A percentile compares a stretch with the other conserved stretches of the same genome.
Evolutionary conservation across 345 rosid species (phyloP).

Genomic region (Crucihimalaya himalaica): DNA sequence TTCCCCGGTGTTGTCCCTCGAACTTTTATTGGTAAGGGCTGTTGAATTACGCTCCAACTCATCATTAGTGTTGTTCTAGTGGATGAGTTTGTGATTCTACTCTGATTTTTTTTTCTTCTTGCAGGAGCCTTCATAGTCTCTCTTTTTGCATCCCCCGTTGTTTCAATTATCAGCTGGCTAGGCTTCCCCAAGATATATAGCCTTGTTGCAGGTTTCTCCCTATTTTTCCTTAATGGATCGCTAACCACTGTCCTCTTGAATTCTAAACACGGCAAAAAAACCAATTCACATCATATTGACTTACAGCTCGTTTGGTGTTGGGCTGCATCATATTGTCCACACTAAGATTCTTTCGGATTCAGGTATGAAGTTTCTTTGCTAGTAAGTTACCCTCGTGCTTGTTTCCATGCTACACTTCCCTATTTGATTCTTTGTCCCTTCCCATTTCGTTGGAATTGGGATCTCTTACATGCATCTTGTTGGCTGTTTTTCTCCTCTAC

Average conservation of each 20-base stretch:
- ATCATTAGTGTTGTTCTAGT: background rate
- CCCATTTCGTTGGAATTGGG: conserved; percentile 6
- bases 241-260: background rate
- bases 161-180: conserved; percentile 51
- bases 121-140: conserved; percentile 82
- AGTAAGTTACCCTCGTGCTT: background rate
- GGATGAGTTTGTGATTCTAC: background rate
- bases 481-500: background rate
- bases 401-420: conserved; percentile 20
- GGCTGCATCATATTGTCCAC: conserved; percentile 72
- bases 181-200: conserved; percentile 70
- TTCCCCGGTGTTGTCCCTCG: conserved; percentile 99
- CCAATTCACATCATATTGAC: conserved; percentile 21
- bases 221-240: background rate
- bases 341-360: conserved; percentile 78
- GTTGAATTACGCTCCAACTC: conserved; percentile 4
- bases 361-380: conserved; percentile 54
- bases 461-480: conserved; percentile 21
- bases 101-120: conserved; percentile 17
- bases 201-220: conserved; percentile 63
- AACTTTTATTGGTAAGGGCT: conserved; percentile 69
- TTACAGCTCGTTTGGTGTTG: conserved; percentile 76
- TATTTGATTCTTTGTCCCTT: conserved; percentile 30
- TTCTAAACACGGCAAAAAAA: background rate
- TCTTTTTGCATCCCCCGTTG: conserved; percentile 63